phyloP scores from a whole-genome alignment of 2,329 filamentous ascomycete species.

The Colletotrichum sojae region DNA sequence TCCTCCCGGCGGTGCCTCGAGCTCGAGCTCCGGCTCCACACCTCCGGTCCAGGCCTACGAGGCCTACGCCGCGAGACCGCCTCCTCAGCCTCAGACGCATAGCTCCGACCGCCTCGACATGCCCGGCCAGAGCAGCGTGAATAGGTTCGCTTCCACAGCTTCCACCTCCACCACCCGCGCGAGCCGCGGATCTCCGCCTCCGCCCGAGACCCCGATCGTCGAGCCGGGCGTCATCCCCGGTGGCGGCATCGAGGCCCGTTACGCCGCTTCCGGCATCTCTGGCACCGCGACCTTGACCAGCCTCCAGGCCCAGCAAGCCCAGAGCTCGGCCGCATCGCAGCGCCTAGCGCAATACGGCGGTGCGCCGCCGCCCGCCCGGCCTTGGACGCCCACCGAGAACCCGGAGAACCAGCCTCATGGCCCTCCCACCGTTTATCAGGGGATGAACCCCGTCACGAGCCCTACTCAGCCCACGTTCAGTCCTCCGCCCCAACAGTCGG shows the following conservation, averaged over 20 bases:
- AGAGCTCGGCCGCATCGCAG: conserved; percentile 87
- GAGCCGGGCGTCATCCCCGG: conserved; percentile 79
- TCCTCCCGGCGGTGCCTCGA: conserved; percentile 59
- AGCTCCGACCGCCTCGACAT: conserved; percentile 53
- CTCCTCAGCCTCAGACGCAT: conserved; percentile 50
- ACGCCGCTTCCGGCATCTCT: conserved; percentile 91
- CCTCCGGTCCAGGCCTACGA: conserved; percentile 44
- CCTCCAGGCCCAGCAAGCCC: conserved; percentile 70
- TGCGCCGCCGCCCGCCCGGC: conserved; percentile 68
- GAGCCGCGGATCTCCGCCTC: conserved; percentile 92
- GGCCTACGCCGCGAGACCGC: conserved; percentile 48
- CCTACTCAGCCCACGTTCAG: conserved; percentile 64
- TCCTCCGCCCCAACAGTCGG: conserved; percentile 57
- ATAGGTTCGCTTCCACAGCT: conserved; percentile 82
- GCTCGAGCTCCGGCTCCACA: conserved; percentile 35
- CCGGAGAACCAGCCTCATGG: conserved; percentile 90
- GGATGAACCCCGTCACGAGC: conserved; percentile 77
- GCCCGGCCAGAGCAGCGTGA: conserved; percentile 65
- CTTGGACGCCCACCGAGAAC: conserved; percentile 95
- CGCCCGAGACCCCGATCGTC: conserved; percentile 90
- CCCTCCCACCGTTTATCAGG: conserved; percentile 92
- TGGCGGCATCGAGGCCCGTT: conserved; percentile 90
- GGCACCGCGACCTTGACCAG: conserved; percentile 86
- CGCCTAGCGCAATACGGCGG: conserved; percentile 83
- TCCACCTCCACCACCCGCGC: conserved; percentile 95